Evolutionary conservation across 805 yeast genomes (phyloP), one percentile per base, ranked within the genome.

Genomic region (Starmerella sirachaensis): DNA sequence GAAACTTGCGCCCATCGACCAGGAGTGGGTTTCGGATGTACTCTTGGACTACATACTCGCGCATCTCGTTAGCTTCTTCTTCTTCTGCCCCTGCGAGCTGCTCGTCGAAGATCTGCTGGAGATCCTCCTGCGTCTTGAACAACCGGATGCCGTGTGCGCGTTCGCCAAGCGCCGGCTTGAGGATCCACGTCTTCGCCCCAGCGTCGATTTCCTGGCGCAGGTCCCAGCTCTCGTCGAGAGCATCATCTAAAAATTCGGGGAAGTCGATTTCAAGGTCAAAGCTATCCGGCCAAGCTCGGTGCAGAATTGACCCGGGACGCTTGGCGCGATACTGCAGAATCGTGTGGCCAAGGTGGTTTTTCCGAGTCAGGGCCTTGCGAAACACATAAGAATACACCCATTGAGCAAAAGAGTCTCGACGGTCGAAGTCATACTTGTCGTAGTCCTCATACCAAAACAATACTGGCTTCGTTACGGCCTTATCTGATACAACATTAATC

Each of bases 81-180:
- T 69, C 75, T 1, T 69, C 70, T 3, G 62, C 70, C n/a, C 66
- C 78, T 46, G 76, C 88, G 49, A 86, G 95, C 57, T 84, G 85
- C 3, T 78, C 74, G 50, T 91, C 81, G 57, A 91, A 88, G 4
- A 88, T 76, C 3, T 59, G 68, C 57, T 86, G 95, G 34, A 91
- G 63, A 51, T 85, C 91, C 7, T 76, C 82, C 24, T 83, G 65
- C 0, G 85, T 76, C 38, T 67, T 68, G 62, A 91, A 91, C 0
- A 91, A 59, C 27, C 94, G 63, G 34, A 91, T 88, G 0, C 98
- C 98, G 56, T 91, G 95, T 9, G 94, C 98, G 55, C 88, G 78
- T 55, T 91, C 98, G 52, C 93, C 80, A 95, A 91, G 85, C 46
- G 94, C 76, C 12, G 98, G 98, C 55, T 91, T 91, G 55, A 91